Evolutionary conservation across 2,329 filamentous ascomycete species (phyloP).

Genomic region (Colletotrichum liriopes): DNA sequence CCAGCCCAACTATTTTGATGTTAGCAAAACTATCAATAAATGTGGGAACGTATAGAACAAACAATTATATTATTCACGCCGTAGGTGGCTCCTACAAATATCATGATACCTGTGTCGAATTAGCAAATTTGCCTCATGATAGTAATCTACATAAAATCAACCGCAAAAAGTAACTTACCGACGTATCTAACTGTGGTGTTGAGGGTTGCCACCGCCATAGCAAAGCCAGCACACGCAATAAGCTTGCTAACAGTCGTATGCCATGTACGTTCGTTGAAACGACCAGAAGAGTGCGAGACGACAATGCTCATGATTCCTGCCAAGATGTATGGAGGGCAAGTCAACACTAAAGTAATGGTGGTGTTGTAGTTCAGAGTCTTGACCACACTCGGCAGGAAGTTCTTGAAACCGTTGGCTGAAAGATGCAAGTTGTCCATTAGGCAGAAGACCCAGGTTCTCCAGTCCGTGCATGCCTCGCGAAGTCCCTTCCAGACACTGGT

Average conservation of each 20-base stretch:
- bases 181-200: slow-evolving; percentile 33
- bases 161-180: slow-evolving; percentile 18
- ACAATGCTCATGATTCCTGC: slow-evolving; percentile 58
- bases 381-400: slow-evolving; percentile 54
- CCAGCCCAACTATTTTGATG: slow-evolving; percentile 61
- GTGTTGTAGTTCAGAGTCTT: slow-evolving; percentile 58
- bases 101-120: slow-evolving; percentile 48
- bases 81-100: slow-evolving; percentile 57
- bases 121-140: neutral
- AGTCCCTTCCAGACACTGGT: slow-evolving; percentile 61
- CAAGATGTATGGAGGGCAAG: slow-evolving; percentile 61
- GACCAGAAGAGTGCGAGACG: slow-evolving; percentile 58
- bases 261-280: slow-evolving; percentile 63
- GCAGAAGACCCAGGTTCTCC: slow-evolving; percentile 64
- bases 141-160: accelerated
- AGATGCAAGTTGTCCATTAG: slow-evolving; percentile 67
- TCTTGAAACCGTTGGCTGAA: slow-evolving; percentile 63
- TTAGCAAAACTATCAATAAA: slow-evolving; percentile 46
- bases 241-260: slow-evolving; percentile 61
- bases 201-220: slow-evolving; percentile 47
- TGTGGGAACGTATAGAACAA: slow-evolving; percentile 32
- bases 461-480: slow-evolving; percentile 60
- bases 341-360: slow-evolving; percentile 63
- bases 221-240: slow-evolving; percentile 53
- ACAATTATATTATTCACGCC: slow-evolving; percentile 60